Evolutionary conservation across 148 eudicot species (phyloP), one percentile per base, ranked within the genome.

Genomic region (Rhododendron molle): DNA sequence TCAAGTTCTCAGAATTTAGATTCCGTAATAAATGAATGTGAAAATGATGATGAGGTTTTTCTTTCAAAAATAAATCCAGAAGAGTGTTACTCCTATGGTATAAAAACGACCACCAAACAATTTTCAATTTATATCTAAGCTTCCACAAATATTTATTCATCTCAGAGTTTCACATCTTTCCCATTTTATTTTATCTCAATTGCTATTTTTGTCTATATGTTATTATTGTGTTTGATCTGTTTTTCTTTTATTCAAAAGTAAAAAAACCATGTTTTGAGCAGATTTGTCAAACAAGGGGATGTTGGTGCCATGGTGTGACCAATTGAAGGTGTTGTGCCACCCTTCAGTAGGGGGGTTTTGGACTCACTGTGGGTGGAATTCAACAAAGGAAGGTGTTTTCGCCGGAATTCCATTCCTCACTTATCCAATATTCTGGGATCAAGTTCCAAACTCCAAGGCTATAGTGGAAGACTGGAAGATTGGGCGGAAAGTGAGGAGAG

Each of bases 381-480:
- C n/a, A n/a, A n/a, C n/a, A n/a, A n/a, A n/a, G n/a, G n/a, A n/a
- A n/a, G n/a, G n/a, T n/a, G n/a, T n/a, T n/a, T n/a, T n/a, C n/a
- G n/a, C n/a, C n/a, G n/a, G n/a, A n/a, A n/a, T n/a, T n/a, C n/a
- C n/a, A n/a, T n/a, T n/a, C n/a, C n/a, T n/a, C n/a, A n/a, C n/a
- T 32, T 84, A 32, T 21, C 86, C 86, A 36, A 74, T 84, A 20
- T 52, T 84, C 38, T 84, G 72, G 86, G 86, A 84, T 26, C 86
- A 84, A 38, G 0, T 76, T 23, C 71, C 86, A 12, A 84, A 76
- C 52, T 36, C 81, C 46, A 84, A 84, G 81, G 14, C 13, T 4
- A 32, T 84, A 14, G 86, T 54, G 14, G 86, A 84, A 3, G 86
- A 84, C 4, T 84, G 86, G 86, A 84, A 84, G 81, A 84, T 76